phyloP scores from a whole-genome alignment of 352 stramenopile genomes.

The Globisporangium nagaii region DNA sequence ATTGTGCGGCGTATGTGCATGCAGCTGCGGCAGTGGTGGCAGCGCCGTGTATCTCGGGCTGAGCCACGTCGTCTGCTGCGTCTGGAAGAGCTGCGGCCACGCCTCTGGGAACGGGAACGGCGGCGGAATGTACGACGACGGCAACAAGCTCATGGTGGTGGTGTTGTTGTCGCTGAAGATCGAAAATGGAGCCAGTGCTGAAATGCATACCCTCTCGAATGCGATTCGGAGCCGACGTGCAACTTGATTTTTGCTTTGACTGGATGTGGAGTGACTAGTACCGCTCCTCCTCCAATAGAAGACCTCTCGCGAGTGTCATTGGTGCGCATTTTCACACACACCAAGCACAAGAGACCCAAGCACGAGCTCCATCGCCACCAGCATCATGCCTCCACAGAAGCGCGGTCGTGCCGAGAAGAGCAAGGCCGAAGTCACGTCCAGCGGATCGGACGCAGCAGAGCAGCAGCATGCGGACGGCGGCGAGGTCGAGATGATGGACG shows the following conservation, averaged over 20 bases:
- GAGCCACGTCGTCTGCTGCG: conserved; percentile 43
- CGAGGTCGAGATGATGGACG: conserved; percentile 49
- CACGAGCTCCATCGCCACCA: too few relatives aligned
- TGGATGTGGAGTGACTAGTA: too few relatives aligned
- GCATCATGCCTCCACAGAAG: conserved; percentile 39
- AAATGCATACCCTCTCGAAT: too few relatives aligned
- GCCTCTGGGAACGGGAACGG: conserved; percentile 74
- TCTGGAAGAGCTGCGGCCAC: conserved; percentile 47
- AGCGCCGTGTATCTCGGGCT: conserved; percentile 16
- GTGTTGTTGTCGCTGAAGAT: neutral
- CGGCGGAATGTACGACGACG: conserved; percentile 42
- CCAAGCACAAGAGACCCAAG: neutral
- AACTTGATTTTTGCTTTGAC: too few relatives aligned
- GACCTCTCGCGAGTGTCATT: too few relatives aligned
- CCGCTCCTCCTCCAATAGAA: too few relatives aligned
- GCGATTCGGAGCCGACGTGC: too few relatives aligned
- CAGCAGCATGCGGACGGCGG: conserved; percentile 8
- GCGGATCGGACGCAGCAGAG: conserved; percentile 4
- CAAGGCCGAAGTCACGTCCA: conserved; percentile 4
- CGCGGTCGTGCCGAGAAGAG: conserved; percentile 17
- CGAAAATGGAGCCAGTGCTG: neutral
- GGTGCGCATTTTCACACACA: conserved; percentile 1
- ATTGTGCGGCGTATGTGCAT: neutral
- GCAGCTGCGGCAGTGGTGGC: neutral
- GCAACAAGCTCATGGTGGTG: conserved; percentile 17